Conservation (phyloP, 768 basidiomycete species). For the Trametes meyenii region DNA sequence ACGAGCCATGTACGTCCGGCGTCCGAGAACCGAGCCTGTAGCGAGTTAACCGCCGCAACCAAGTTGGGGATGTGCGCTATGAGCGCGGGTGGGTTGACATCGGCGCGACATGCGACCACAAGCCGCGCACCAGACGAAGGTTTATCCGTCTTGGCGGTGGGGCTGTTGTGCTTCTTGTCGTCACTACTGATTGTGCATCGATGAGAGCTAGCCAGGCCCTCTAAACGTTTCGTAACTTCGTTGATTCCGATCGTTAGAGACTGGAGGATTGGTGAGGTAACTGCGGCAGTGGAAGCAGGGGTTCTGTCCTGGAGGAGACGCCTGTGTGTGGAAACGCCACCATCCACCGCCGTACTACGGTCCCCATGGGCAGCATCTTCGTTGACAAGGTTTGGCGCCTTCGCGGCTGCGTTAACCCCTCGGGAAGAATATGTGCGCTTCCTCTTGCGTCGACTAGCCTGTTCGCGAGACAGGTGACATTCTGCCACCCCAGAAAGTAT, state of each 20-base stretch:
- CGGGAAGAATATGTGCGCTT: slow-evolving; percentile 33
- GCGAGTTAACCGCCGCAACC: slow-evolving; percentile 74
- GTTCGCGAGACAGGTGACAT: slow-evolving; percentile 41
- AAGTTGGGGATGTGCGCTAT: slow-evolving; percentile 78
- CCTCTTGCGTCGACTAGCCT: slow-evolving; percentile 41
- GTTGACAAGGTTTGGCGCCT: not conserved
- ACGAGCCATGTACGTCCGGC: slow-evolving; percentile 53
- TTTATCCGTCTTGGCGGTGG: not conserved
- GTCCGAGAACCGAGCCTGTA: slow-evolving; percentile 5
- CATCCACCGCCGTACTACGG: not conserved
- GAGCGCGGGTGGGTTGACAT: slow-evolving; percentile 72
- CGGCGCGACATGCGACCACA: slow-evolving; percentile 73
- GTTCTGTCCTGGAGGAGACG: not conserved
- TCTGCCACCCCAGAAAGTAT: slow-evolving; percentile 53
- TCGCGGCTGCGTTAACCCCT: not conserved
- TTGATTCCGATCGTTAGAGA: slow-evolving; percentile 76
- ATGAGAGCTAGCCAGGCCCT: slow-evolving; percentile 50
- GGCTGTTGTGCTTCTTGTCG: not conserved
- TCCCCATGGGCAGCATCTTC: not conserved
- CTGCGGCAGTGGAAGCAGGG: too few relatives aligned
- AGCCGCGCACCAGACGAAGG: slow-evolving; percentile 25
- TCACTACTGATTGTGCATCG: slow-evolving; percentile 10
- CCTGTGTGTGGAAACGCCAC: not conserved
- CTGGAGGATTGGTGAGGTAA: slow-evolving; percentile 36
- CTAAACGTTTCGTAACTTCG: slow-evolving; percentile 73